Percentiles rank a stretch among this genome's conserved stretches.
Evolutionary conservation across 345 rosid genomes (phyloP).

Genomic region (Nasturtium officinale): DNA sequence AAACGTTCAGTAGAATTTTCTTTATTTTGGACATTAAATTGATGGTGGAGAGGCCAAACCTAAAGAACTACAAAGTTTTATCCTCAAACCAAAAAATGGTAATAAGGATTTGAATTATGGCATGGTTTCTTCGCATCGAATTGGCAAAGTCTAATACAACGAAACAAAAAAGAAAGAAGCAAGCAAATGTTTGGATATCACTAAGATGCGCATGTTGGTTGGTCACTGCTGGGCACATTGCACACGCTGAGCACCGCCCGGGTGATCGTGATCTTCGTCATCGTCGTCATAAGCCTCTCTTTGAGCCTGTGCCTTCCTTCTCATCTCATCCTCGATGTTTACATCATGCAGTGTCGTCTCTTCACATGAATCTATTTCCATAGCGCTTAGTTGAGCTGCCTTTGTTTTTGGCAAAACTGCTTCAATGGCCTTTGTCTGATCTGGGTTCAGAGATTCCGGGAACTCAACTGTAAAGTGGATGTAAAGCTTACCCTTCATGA

Average conservation of each 20-base stretch:
- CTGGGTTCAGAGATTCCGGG: conserved; percentile 72
- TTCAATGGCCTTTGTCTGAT: conserved; percentile 73
- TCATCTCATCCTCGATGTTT: conserved; percentile 81
- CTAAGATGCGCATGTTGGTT: conserved; percentile 8
- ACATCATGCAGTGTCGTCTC: conserved; percentile 87
- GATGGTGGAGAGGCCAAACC: not conserved
- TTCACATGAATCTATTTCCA: conserved; percentile 86
- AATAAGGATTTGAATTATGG: conserved; percentile 18
- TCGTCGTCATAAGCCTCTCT: conserved; percentile 68
- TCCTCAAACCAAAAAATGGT: conserved; percentile 12
- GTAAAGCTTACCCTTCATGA: conserved; percentile 93
- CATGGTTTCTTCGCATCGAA: conserved; percentile 22
- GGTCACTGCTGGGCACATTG: conserved; percentile 80
- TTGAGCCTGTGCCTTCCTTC: conserved; percentile 63
- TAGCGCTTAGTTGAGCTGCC: conserved; percentile 57
- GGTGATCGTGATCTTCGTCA: conserved; percentile 44
- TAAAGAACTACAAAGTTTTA: conserved; percentile 14
- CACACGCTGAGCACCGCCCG: conserved; percentile 59
- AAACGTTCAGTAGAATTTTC: not conserved
- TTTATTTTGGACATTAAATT: not conserved
- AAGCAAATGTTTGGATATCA: conserved; percentile 21
- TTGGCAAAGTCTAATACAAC: conserved; percentile 22
- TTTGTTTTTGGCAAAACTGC: conserved; percentile 57
- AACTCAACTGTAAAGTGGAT: conserved; percentile 85
- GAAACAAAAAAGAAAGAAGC: not conserved